Base-by-base conservation (phyloP, 768 basidiomycete species). In the Roridomyces roridus region DNA sequence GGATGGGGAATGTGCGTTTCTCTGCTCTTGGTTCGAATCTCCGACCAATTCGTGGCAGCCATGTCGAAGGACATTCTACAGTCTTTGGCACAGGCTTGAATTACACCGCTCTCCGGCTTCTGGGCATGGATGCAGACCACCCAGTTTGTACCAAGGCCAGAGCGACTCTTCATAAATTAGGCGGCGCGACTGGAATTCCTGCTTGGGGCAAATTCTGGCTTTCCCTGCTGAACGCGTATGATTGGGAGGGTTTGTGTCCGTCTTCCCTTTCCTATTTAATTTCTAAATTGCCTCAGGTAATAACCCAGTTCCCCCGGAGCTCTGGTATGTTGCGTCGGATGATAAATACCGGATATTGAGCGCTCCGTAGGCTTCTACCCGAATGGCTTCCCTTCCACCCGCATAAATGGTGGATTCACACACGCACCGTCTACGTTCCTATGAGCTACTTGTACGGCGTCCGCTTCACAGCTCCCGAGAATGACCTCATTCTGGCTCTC, bases 141-240 rank as follows among this genome's bases (percentile, higher is more conserved):
- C 93, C 95, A 2, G 85, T 89, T 26, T 86, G 91, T 64, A 78
- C 88, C 31, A 91, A 85, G 66, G 94, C 96, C 21, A 81, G 96
- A 34, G 85, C 74, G 9, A 89, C 87, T 37, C 80, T 99, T 23
- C 94, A 97, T 65, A 82, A 85, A 70, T 81, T 97, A 89, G 91
- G 93, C 17, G 92, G 93, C 11, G 91, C 92, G 5, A 80, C 82
- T 9, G 86, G 84, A 26, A 83, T 85, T 31, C 93, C 92, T 4
- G 82, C 92, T 1, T 98, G 97, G 97, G 97, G 95, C 9, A 98
- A 98, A 72, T 95, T 95, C 68, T 99, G 96, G 96, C 76, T 99
- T 29, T 87, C 94, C 0, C 72, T 97, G 26, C 77, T 98, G 26
- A 96, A 96, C 64, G 91, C 91, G 11, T 98, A 98, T 67, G 93